A percentile compares a stretch with the other conserved stretches of the same genome.
phyloP scores from a whole-genome alignment of 345 rosid species.

The Rhodamnia rubescens region DNA sequence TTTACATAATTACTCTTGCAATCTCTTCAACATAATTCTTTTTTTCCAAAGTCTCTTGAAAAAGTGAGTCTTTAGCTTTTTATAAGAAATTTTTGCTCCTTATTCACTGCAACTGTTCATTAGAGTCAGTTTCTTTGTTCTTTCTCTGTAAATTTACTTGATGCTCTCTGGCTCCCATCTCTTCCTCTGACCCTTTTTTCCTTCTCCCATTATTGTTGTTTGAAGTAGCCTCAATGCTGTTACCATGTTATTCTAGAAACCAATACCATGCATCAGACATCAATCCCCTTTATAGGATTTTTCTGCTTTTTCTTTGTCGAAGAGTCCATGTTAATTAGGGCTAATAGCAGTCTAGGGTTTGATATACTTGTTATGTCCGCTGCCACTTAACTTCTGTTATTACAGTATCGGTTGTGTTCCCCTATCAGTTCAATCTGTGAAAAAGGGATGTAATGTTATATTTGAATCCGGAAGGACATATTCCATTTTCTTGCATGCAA shows the following conservation, averaged over 20 bases:
- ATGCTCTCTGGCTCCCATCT: background rate
- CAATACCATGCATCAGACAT: background rate
- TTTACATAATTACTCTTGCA: background rate
- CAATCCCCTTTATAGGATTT: background rate
- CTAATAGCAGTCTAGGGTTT: background rate
- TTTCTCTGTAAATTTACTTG: background rate
- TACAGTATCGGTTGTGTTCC: background rate
- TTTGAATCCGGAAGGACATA: background rate
- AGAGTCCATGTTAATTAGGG: background rate
- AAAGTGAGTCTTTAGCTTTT: background rate
- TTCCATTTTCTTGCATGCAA: background rate
- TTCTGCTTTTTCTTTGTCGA: background rate
- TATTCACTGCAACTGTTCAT: background rate
- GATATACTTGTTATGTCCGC: background rate
- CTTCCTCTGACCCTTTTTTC: background rate
- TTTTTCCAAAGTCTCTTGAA: background rate
- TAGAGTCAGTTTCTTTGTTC: background rate
- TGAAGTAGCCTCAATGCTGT: background rate
- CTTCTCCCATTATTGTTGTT: background rate
- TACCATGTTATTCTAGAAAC: background rate
- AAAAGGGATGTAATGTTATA: background rate
- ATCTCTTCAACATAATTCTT: background rate
- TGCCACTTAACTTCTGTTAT: background rate
- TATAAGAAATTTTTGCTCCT: background rate
- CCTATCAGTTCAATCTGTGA: background rate